Conservation (phyloP, 768 basidiomycete genomes). For the Podaxis pistillaris region DNA sequence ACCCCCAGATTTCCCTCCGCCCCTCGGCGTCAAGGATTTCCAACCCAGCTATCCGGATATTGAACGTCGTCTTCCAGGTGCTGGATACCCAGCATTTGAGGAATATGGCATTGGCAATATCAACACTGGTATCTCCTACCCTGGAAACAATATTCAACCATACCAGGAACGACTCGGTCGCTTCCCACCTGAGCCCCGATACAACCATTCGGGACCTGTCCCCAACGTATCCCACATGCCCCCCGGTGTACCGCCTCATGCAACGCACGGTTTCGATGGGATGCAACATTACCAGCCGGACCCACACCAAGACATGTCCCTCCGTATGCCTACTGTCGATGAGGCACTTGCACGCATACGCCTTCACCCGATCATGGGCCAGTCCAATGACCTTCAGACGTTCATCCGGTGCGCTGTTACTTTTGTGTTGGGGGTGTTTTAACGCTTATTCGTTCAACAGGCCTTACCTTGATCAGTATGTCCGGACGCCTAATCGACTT, state of each 20-base stretch:
- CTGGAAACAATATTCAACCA: conserved; percentile 50
- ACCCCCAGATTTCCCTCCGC: conserved; percentile 47
- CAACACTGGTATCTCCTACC: conserved; percentile 45
- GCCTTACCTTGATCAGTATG: conserved; percentile 83
- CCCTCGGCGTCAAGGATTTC: conserved; percentile 55
- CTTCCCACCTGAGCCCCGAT: conserved; percentile 52
- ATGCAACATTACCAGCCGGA: conserved; percentile 55
- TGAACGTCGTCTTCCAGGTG: conserved; percentile 41
- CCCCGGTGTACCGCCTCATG: conserved; percentile 66
- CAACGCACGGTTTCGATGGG: conserved; percentile 63
- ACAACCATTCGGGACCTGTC: conserved; percentile 42
- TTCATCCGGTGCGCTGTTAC: conserved; percentile 64
- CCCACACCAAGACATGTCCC: conserved; percentile 54
- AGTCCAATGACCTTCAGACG: conserved; percentile 72
- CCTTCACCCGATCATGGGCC: conserved; percentile 56
- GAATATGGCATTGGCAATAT: conserved; percentile 56
- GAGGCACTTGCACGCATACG: conserved; percentile 65
- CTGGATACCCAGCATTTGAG: conserved; percentile 31
- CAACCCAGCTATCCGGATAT: conserved; percentile 57
- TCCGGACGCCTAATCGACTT: conserved; percentile 80
- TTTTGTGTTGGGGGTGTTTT: neutral
- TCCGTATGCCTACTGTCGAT: conserved; percentile 63
- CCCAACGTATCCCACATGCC: conserved; percentile 47
- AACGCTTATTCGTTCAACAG: conserved; percentile 29
- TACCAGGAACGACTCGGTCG: conserved; percentile 59